These are phyloP conservation scores for Raphanus raphanistrum DNA, from an alignment of 345 rosid species.

Conservation along the genomic window DNA sequence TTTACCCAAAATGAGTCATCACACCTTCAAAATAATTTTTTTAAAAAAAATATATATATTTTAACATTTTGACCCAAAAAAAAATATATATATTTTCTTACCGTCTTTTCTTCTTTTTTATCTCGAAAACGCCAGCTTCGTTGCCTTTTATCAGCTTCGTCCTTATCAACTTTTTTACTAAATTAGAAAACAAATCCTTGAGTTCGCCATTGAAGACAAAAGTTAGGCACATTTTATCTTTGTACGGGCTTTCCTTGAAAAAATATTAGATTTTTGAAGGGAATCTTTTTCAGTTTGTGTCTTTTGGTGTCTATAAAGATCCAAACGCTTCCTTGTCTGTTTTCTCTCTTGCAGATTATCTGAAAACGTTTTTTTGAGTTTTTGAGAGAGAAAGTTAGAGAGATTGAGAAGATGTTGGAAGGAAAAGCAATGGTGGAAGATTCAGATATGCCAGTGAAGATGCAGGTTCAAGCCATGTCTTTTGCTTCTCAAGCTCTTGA, in stretches of 20 bases:
- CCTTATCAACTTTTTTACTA: slow-evolving; percentile 12
- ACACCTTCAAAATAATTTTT: slow-evolving; percentile 11
- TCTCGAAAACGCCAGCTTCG: background rate
- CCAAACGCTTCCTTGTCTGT: slow-evolving; percentile 15
- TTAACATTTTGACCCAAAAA: no score
- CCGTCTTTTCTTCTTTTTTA: background rate
- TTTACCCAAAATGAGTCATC: slow-evolving; percentile 15
- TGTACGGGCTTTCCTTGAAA: slow-evolving; percentile 18
- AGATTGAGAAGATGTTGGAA: slow-evolving; percentile 56
- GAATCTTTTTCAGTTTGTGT: slow-evolving; percentile 17
- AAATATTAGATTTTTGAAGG: slow-evolving; percentile 12
- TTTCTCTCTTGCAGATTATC: background rate
- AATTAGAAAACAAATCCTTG: background rate
- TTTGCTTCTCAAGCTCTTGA: slow-evolving; percentile 80
- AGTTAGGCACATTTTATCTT: slow-evolving; percentile 33
- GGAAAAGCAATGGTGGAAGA: slow-evolving; percentile 77
- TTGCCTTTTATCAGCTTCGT: slow-evolving; percentile 1
- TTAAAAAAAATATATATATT: no score
- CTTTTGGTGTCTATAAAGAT: slow-evolving; percentile 26
- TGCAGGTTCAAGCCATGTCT: slow-evolving; percentile 88
- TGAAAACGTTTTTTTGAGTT: background rate
- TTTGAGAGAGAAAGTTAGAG: background rate
- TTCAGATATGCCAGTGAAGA: slow-evolving; percentile 89
- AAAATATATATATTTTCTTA: background rate
- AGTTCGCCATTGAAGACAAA: background rate